These are phyloP conservation scores for Ajuga reptans DNA, from an alignment of 305 asterid genomes.

Conservation along the genomic window DNA sequence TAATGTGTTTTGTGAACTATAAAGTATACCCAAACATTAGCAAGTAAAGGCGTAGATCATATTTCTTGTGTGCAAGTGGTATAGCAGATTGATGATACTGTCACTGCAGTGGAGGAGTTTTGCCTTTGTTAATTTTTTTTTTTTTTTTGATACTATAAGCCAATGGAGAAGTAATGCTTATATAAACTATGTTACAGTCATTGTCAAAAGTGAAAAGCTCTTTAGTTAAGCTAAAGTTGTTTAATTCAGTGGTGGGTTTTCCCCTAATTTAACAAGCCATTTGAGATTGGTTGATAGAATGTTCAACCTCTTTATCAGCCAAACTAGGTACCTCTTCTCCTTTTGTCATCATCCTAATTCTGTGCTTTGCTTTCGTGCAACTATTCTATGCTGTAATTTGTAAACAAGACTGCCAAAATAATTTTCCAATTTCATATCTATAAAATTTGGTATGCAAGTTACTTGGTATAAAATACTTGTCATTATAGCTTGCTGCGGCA, in stretches of 20 bases:
- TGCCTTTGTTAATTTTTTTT: too few species aligned
- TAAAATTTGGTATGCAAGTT: not conserved
- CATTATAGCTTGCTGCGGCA: not conserved
- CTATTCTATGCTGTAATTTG: not conserved
- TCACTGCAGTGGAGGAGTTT: not conserved
- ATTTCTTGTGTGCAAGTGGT: not conserved
- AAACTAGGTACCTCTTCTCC: not conserved
- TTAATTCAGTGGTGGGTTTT: not conserved
- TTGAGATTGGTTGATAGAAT: constrained; percentile 3
- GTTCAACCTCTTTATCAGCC: not conserved
- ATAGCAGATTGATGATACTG: not conserved
- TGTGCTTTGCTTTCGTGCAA: not conserved
- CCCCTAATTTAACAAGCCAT: not conserved
- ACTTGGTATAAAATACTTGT: not conserved
- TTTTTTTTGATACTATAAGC: not conserved
- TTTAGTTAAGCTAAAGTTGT: not conserved
- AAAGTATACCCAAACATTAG: not conserved
- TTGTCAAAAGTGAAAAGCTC: not conserved
- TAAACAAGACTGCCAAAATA: not conserved
- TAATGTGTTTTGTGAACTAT: not conserved
- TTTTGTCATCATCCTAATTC: not conserved
- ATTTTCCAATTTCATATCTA: too few species aligned
- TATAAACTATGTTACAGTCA: not conserved
- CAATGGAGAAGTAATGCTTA: not conserved
- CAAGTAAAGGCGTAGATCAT: not conserved